phyloP scores from a whole-genome alignment of 1,284 basidiomycete genomes.

The Marasmius tenuissimus region DNA sequence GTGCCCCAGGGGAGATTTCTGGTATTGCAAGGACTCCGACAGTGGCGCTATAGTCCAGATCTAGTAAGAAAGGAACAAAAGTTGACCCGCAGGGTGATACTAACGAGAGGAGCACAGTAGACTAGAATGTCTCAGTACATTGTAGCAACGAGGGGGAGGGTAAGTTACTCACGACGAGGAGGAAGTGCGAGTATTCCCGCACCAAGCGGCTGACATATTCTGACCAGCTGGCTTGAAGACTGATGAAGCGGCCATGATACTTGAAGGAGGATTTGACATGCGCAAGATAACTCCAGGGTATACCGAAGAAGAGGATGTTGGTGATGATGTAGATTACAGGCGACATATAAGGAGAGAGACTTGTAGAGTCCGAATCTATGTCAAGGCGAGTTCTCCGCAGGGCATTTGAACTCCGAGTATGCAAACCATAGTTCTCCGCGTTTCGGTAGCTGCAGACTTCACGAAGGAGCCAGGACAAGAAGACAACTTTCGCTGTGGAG shows the following conservation, averaged over 20 bases:
- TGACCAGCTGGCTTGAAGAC: conserved; percentile 48
- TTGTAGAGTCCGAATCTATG: neutral
- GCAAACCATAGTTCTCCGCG: conserved; percentile 41
- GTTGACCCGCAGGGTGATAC: conserved; percentile 17
- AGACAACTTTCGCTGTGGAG: conserved; percentile 40
- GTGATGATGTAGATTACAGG: conserved; percentile 36
- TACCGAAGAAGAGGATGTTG: conserved; percentile 48
- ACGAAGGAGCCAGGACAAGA: conserved; percentile 45
- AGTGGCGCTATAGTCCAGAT: conserved; percentile 39
- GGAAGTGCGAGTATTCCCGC: conserved; percentile 53
- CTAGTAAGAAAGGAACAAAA: neutral
- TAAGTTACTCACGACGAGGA: conserved; percentile 44
- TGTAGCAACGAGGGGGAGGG: neutral
- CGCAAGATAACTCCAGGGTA: conserved; percentile 48
- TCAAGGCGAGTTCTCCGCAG: no score
- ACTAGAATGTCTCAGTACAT: conserved; percentile 27
- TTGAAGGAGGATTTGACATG: conserved; percentile 48
- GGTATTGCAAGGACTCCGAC: conserved; percentile 48
- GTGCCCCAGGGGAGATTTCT: conserved; percentile 37
- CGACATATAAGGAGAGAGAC: conserved; percentile 20
- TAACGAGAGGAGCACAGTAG: conserved; percentile 58
- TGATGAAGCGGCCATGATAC: conserved; percentile 47
- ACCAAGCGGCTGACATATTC: conserved; percentile 47
- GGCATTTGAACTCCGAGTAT: conserved; percentile 30
- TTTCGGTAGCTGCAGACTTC: conserved; percentile 50